Percentiles rank a stretch among this genome's conserved stretches.
Conservation (phyloP, 441 rosid species). For the Mallotus japonicus region DNA sequence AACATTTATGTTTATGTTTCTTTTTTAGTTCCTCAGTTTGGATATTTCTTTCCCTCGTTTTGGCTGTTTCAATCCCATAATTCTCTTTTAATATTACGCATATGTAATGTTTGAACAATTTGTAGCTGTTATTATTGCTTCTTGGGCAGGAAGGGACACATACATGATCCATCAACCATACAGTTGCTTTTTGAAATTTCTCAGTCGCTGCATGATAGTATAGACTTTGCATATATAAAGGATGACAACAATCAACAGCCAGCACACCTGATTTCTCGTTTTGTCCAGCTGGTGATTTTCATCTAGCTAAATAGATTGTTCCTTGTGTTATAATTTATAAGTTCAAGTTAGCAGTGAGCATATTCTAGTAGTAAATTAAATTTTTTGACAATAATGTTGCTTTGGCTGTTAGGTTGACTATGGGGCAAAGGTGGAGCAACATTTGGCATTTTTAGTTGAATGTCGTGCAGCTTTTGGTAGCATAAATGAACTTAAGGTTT, state of each 20-base stretch:
- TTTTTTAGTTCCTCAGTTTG: slow-evolving; percentile 7
- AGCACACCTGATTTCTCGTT: slow-evolving; percentile 60
- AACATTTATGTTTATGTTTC: slow-evolving; percentile 9
- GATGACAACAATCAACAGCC: slow-evolving; percentile 68
- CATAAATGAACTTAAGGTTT: slow-evolving; percentile 71
- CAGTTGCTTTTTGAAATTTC: slow-evolving; percentile 75
- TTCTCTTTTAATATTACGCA: slow-evolving; percentile 13
- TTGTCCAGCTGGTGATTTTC: slow-evolving; percentile 64
- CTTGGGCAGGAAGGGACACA: slow-evolving; percentile 56
- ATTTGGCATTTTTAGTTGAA: slow-evolving; percentile 73
- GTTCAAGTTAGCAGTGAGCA: background rate
- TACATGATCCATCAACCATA: slow-evolving; percentile 55
- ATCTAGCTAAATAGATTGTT: slow-evolving; percentile 7
- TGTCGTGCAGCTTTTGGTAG: slow-evolving; percentile 76
- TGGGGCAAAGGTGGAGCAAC: slow-evolving; percentile 60
- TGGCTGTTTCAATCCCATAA: no score
- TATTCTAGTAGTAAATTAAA: slow-evolving; percentile 17
- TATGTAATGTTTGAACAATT: slow-evolving; percentile 14
- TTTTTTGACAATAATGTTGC: slow-evolving; percentile 27
- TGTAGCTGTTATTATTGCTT: slow-evolving; percentile 20
- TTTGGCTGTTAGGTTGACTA: slow-evolving; percentile 64
- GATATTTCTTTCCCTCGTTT: background rate
- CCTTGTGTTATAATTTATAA: slow-evolving; percentile 8
- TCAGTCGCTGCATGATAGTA: slow-evolving; percentile 59
- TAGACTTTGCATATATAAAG: slow-evolving; percentile 55